Base-by-base conservation (phyloP, 1,139 yeast species). In the Nakaseomyces glabratus region DNA sequence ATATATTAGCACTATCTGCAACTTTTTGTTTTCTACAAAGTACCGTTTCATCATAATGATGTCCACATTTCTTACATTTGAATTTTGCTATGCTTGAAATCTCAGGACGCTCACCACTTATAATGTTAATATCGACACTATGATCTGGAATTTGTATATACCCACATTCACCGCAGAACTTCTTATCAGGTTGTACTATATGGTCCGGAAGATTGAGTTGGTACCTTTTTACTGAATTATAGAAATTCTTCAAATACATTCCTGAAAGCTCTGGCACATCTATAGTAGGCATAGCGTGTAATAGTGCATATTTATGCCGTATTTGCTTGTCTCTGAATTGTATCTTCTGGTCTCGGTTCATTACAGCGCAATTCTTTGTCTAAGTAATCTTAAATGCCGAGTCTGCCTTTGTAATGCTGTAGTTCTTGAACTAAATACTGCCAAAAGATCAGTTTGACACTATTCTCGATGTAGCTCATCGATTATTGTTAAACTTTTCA, bases 121-220 rank as follows among this genome's bases (percentile, higher is more conserved):
- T 24, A 6, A 15, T 24, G 21, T 32, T 38, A 21, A 48, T 36
- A 2, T 61, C 47, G 18, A 65, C 51, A 17, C 67, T 73, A 15
- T 66, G 38, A 0, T 74, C 74, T 0, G 77, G 71, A 1, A 74
- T 56, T 33, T 60, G 57, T 3, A 69, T 46, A 4, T 55, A 46
- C 2, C 71, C 70, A 51, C 82, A 74, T 11, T 49, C 46, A 1
- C 53, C 48, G 44, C 82, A 75, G 44, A 63, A 65, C 43, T 63
- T 67, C 1, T 37, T 29, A 3, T 50, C 30, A 11, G 30, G 30
- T 26, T 26, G 21, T 55, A 55, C 43, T 39, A 11, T 44, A 42
- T 16, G 12, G 22, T 17, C 16, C 2, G 60, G 58, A 12, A 57
- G 36, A 9, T 35, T 36, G 4, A 57, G 20, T 20, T 48, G 45